These are phyloP conservation scores for Penicillium freii DNA, from an alignment of 2,329 filamentous ascomycete genomes.

Conservation along the genomic window DNA sequence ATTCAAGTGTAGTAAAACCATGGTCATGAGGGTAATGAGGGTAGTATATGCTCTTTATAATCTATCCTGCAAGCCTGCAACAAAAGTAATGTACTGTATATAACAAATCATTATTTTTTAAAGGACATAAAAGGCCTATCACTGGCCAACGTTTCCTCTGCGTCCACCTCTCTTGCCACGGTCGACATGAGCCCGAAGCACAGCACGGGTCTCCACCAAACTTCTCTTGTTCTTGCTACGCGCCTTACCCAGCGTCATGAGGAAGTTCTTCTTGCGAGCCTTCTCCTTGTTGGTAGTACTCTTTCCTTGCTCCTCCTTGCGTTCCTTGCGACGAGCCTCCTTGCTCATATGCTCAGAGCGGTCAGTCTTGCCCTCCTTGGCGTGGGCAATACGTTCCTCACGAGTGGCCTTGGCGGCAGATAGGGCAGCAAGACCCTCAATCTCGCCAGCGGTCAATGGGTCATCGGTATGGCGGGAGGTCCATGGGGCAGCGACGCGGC, in stretches of 20 bases:
- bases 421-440: constrained; percentile 78
- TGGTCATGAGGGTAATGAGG: background rate
- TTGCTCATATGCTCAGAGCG: constrained; percentile 81
- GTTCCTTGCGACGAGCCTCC: constrained; percentile 77
- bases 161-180: constrained; percentile 80
- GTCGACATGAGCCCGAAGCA: constrained; percentile 76
- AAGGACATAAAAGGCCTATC: background rate
- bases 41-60: background rate
- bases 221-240: constrained; percentile 94
- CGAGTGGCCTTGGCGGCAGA: constrained; percentile 74
- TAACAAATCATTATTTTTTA: constrained; percentile 11
- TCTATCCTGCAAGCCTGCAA: background rate
- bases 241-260: constrained; percentile 97
- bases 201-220: constrained; percentile 78
- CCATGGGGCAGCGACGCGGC: constrained; percentile 47
- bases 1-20: background rate
- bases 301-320: constrained; percentile 87
- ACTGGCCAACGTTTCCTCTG: constrained; percentile 60
- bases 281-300: constrained; percentile 98
- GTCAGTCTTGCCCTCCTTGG: constrained; percentile 76
- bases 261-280: constrained; percentile 93
- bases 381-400: constrained; percentile 81
- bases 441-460: constrained; percentile 83
- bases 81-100: background rate
- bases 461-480: constrained; percentile 74